Evolutionary conservation across 2,329 filamentous ascomycete species (phyloP), one percentile per base, ranked within the genome.

Genomic region (Calcarisporium arbuscula): DNA sequence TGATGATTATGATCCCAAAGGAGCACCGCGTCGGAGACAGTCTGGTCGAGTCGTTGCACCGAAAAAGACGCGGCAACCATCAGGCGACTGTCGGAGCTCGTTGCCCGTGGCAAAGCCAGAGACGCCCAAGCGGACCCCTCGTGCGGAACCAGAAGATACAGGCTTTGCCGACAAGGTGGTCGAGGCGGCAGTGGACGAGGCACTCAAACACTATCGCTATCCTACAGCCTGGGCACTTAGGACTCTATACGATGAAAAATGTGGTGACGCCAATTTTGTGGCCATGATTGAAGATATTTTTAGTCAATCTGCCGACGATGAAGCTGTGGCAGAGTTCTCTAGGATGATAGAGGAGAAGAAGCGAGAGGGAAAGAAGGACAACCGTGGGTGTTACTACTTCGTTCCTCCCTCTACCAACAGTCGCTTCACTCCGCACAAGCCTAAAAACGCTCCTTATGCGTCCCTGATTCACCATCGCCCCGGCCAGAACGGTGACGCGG

Each of bases 151-250:
- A 2, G 48, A 54, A 23, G 61, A 66, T 42, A 66, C 61, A 41
- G 66, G 68, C 25, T 51, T 65, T 21, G 61, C 65, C 18, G 72
- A 71, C 46, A 68, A 61, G 48, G 68, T 77, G 19, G 62, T 81
- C 25, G 70, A 77, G 51, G 49, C 57, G 20, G 74, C 74, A n/a
- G 72, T 80, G 19, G 67, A 76, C 8, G 67, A 77, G 48, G 76
- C 76, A 5, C 54, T 81, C 31, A 59, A 64, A 39, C 66, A 72
- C 48, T 64, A 65, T 41, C 71, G 73, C 39, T 80, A 75, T 51
- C 72, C 74, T 35, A 80, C 76, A 8, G 77, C 77, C 3, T 80
- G 69, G 61, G 75, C 77, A 27, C 61, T 81, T 39, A 66, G 74
- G 34, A 69, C 65, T 11, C 61, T 80, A 40, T 80, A 77, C 53